A percentile compares a stretch with the other conserved stretches of the same genome.
These are phyloP conservation scores for Aethionema arabicum DNA, from an alignment of 345 rosid species.

Conservation along the genomic window DNA sequence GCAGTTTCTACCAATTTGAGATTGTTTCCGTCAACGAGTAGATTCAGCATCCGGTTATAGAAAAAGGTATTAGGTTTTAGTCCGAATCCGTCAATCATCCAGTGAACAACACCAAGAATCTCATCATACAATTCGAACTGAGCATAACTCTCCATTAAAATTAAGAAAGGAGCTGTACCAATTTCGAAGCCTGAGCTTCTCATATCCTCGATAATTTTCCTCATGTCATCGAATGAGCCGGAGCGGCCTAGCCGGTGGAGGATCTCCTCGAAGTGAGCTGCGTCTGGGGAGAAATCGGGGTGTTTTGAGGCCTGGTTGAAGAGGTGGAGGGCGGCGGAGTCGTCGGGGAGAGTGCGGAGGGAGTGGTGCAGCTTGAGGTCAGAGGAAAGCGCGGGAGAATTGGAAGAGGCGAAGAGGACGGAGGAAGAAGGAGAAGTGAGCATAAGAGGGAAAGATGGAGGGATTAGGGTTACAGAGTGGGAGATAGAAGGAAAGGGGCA, in stretches of 20 bases:
- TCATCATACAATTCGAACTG: slow-evolving; percentile 59
- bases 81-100: slow-evolving; percentile 64
- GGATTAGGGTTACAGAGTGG: slow-evolving; percentile 22
- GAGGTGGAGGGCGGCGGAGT: slow-evolving; percentile 64
- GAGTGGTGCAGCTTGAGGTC: slow-evolving; percentile 76
- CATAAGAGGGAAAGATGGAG: slow-evolving; percentile 37
- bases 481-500: slow-evolving; percentile 46
- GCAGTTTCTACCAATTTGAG: slow-evolving; percentile 69
- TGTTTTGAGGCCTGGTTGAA: slow-evolving; percentile 71
- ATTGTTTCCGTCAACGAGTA: slow-evolving; percentile 73
- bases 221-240: slow-evolving; percentile 72
- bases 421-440: slow-evolving; percentile 34
- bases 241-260: slow-evolving; percentile 63
- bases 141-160: slow-evolving; percentile 60
- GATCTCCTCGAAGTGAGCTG: slow-evolving; percentile 57
- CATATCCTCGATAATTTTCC: slow-evolving; percentile 50
- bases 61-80: slow-evolving; percentile 55
- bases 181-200: slow-evolving; percentile 50
- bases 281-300: slow-evolving; percentile 60
- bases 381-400: slow-evolving; percentile 41
- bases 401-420: slow-evolving; percentile 34
- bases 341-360: slow-evolving; percentile 70
- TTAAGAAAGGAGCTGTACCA: slow-evolving; percentile 47
- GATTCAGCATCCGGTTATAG: slow-evolving; percentile 73
- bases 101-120: slow-evolving; percentile 44